Conservation (phyloP, 129 eudicot genomes). For the Flaveria brownii region DNA sequence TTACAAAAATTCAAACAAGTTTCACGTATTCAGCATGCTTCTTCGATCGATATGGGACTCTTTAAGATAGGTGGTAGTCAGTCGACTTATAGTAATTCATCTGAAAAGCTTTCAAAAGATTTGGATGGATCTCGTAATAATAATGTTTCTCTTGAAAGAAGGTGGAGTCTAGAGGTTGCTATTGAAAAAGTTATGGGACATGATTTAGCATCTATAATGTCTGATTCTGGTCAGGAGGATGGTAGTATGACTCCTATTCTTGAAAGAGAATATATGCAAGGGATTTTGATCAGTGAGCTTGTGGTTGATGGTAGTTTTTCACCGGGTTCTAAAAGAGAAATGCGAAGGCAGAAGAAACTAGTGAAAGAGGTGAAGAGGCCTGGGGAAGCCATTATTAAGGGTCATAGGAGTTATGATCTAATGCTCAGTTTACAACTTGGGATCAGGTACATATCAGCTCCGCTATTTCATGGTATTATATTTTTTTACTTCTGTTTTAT, state of each 20-base stretch:
- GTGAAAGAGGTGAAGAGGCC: constrained; percentile 77
- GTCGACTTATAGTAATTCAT: constrained; percentile 42
- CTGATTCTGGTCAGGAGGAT: constrained; percentile 54
- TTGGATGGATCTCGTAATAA: constrained; percentile 50
- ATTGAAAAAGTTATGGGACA: constrained; percentile 83
- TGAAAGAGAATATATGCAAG: constrained; percentile 98
- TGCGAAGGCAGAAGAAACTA: constrained; percentile 67
- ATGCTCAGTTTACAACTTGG: constrained; percentile 99
- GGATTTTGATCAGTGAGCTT: constrained; percentile 86
- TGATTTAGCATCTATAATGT: constrained; percentile 46
- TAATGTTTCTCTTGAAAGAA: constrained; percentile 74
- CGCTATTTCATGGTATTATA: not conserved
- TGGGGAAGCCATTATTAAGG: constrained; percentile 83
- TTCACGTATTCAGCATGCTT: constrained; percentile 79
- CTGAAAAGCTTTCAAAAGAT: constrained; percentile 46
- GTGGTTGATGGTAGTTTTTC: constrained; percentile 64
- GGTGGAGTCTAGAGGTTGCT: constrained; percentile 93
- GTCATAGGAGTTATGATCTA: constrained; percentile 91
- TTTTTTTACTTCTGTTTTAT: not conserved
- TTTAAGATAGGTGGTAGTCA: constrained; percentile 55
- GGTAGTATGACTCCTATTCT: constrained; percentile 55
- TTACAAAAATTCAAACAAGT: constrained; percentile 66
- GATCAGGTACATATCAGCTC: constrained; percentile 56
- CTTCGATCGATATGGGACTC: constrained; percentile 84
- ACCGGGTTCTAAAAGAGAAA: constrained; percentile 54